Conservation (phyloP, 192 early-diverging fungal species). For the Entrophospora sp. region DNA sequence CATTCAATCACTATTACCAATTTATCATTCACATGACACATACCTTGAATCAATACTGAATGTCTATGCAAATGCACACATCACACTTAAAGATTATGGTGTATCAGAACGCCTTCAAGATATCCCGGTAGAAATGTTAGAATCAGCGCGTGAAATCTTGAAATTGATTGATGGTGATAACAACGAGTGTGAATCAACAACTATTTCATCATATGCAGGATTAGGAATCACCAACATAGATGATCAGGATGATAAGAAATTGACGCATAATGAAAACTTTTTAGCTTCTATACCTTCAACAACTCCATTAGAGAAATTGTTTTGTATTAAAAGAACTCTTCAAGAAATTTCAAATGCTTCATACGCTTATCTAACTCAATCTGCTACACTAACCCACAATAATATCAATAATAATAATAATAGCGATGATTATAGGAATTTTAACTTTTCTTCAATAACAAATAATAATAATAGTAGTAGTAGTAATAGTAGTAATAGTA, state of each 20-base stretch:
- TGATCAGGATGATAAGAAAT: constrained; percentile 10
- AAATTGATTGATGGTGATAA: constrained; percentile 24
- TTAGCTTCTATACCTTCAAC: constrained; percentile 25
- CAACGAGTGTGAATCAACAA: not conserved
- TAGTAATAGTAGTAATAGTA: constrained; percentile 10
- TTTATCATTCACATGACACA: constrained; percentile 32
- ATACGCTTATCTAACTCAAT: constrained; percentile 29
- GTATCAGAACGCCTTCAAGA: constrained; percentile 27
- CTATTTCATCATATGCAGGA: not conserved
- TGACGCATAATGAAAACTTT: too few species aligned
- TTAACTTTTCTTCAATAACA: too few species aligned
- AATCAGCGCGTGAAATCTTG: constrained; percentile 27
- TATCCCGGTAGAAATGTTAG: constrained; percentile 27
- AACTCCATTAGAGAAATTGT: constrained; percentile 43
- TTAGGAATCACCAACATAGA: not conserved
- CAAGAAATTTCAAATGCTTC: constrained; percentile 36
- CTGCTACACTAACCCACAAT: too few species aligned
- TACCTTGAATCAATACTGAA: constrained; percentile 28
- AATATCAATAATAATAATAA: too few species aligned
- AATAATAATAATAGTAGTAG: too few species aligned
- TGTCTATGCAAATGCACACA: constrained; percentile 29
- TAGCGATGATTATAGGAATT: too few species aligned
- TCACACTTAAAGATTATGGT: constrained; percentile 29
- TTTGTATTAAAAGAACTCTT: constrained; percentile 34
- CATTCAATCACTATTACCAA: constrained; percentile 36